Percentiles rank a stretch among this genome's conserved stretches.
Conservation (phyloP, 2,329 filamentous ascomycete genomes). For the Cladophialophora yegresii region DNA sequence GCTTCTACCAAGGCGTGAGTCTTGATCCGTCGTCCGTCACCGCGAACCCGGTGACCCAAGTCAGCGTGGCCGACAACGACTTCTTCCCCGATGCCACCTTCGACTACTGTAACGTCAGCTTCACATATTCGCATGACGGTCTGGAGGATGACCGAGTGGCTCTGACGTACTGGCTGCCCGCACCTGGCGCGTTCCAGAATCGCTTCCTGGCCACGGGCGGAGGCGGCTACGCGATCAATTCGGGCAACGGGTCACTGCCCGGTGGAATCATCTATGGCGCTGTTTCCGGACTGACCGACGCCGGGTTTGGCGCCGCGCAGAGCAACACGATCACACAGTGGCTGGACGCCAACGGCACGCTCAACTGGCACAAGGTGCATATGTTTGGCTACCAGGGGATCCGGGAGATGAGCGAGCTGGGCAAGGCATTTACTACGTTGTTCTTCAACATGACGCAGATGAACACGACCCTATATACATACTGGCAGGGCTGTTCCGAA, state of each 20-base stretch:
- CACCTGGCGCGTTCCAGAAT: slow-evolving; percentile 49
- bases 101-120: slow-evolving; percentile 51
- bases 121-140: slow-evolving; percentile 51
- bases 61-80: slow-evolving; percentile 37
- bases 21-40: slow-evolving; percentile 48
- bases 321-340: slow-evolving; percentile 12
- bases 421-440: slow-evolving; percentile 48
- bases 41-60: slow-evolving; percentile 46
- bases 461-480: slow-evolving; percentile 43
- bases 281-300: slow-evolving; percentile 53
- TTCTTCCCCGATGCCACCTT: slow-evolving; percentile 30
- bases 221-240: slow-evolving; percentile 52
- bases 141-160: slow-evolving; percentile 44
- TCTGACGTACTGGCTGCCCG: slow-evolving; percentile 49
- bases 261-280: slow-evolving; percentile 52
- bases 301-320: slow-evolving; percentile 48
- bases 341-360: slow-evolving; percentile 46
- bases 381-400: slow-evolving; percentile 57
- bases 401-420: slow-evolving; percentile 54
- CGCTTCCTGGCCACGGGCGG: slow-evolving; percentile 53
- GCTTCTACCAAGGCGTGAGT: slow-evolving; percentile 47
- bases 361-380: slow-evolving; percentile 55
- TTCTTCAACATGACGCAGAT: slow-evolving; percentile 43
- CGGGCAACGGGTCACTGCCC: slow-evolving; percentile 42
- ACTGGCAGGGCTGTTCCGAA: slow-evolving; percentile 59